Evolutionary conservation across 257 asterid genomes (phyloP).

Genomic region (Striga asiatica): DNA sequence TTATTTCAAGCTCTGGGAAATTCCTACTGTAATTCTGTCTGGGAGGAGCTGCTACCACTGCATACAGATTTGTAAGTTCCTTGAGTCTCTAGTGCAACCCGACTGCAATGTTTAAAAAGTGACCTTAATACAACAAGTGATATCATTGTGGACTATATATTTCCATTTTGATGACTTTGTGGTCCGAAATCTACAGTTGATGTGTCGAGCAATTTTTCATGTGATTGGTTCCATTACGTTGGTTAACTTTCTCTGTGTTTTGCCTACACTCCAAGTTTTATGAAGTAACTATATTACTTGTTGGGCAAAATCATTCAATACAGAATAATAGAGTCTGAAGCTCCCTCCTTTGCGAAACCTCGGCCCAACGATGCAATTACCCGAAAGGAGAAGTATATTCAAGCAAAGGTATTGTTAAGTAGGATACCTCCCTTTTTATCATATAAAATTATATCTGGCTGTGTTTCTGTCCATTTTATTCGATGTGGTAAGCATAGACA

Average conservation of each 20-base stretch:
- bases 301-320: constrained; percentile 12
- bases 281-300: constrained; percentile 8
- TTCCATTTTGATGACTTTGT: too few species aligned
- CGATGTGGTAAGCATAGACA: background rate
- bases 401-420: constrained; percentile 62
- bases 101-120: background rate
- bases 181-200: too few species aligned
- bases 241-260: background rate
- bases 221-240: too few species aligned
- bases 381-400: constrained; percentile 69
- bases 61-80: constrained; percentile 47
- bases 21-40: constrained; percentile 71
- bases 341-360: constrained; percentile 54
- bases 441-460: background rate
- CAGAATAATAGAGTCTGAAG: constrained; percentile 34
- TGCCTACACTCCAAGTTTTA: constrained; percentile 3
- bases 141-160: too few species aligned
- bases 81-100: constrained; percentile 14
- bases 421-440: background rate
- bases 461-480: background rate
- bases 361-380: constrained; percentile 46
- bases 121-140: too few species aligned
- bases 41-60: constrained; percentile 79
- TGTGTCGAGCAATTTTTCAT: too few species aligned
- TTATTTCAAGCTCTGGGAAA: constrained; percentile 77